These are phyloP conservation scores for Casuarina cunninghamiana DNA, from an alignment of 306 rosid genomes.

Conservation along the genomic window DNA sequence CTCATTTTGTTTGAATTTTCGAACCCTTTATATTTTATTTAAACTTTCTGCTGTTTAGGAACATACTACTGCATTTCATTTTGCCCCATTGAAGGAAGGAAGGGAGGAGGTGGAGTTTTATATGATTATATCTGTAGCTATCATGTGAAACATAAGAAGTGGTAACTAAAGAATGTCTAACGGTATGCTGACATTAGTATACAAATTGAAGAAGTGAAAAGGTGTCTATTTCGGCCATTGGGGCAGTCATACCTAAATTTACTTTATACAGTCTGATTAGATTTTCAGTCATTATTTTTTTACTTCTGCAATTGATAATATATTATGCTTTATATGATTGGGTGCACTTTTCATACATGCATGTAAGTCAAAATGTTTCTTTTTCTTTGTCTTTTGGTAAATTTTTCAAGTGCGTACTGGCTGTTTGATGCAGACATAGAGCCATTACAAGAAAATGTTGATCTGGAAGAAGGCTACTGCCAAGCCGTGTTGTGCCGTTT, in stretches of 20 bases:
- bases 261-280: neutral
- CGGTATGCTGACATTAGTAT: neutral
- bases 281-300: neutral
- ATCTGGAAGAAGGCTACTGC: slow-evolving; percentile 95
- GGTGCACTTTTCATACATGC: slow-evolving; percentile 12
- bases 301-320: neutral
- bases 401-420: slow-evolving; percentile 22
- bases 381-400: neutral
- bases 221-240: neutral
- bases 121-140: neutral
- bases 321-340: neutral
- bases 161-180: neutral
- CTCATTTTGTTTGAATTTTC: neutral
- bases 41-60: too few species aligned
- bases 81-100: too few species aligned
- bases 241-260: neutral
- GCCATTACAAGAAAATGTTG: slow-evolving; percentile 70
- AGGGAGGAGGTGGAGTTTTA: too few species aligned
- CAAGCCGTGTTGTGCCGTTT: slow-evolving; percentile 88
- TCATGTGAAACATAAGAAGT: neutral
- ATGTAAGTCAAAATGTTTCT: slow-evolving; percentile 18
- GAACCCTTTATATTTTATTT: too few species aligned
- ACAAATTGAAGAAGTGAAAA: neutral
- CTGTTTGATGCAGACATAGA: slow-evolving; percentile 65
- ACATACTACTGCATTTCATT: too few species aligned